These are phyloP conservation scores for Botrytis cinerea DNA, from an alignment of 2,329 filamentous ascomycete genomes.

Conservation along the genomic window DNA sequence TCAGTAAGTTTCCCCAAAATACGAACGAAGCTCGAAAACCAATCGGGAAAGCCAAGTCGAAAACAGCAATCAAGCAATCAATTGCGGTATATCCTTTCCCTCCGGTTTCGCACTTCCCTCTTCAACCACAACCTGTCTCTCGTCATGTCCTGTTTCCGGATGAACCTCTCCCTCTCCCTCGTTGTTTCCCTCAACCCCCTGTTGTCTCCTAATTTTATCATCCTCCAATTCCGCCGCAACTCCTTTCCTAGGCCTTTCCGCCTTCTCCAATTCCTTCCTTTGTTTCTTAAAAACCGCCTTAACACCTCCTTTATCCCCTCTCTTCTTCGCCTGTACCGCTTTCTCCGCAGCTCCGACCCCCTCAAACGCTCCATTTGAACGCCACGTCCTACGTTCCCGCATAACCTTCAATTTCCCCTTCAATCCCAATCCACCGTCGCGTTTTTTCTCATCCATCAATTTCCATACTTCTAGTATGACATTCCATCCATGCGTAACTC, in stretches of 20 bases:
- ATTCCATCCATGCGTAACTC: conserved; percentile 45
- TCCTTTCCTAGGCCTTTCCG: conserved; percentile 38
- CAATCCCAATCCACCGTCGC: conserved; percentile 25
- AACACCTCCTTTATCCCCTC: conserved; percentile 45
- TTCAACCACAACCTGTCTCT: conserved; percentile 1
- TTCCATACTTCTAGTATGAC: conserved; percentile 47
- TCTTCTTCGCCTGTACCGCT: conserved; percentile 50
- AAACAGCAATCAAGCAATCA: neutral
- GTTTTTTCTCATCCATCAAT: conserved; percentile 42
- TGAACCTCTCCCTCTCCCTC: neutral
- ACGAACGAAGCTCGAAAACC: neutral
- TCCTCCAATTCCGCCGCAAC: conserved; percentile 9
- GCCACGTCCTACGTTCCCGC: conserved; percentile 46
- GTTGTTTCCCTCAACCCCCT: neutral
- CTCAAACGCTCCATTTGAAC: conserved; percentile 47
- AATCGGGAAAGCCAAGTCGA: neutral
- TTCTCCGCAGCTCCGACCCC: conserved; percentile 50
- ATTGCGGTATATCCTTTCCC: neutral
- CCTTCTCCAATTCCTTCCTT: conserved; percentile 50
- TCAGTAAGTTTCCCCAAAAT: neutral
- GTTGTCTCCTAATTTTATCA: neutral
- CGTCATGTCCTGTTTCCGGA: neutral
- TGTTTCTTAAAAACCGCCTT: conserved; percentile 52
- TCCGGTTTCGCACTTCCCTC: neutral
- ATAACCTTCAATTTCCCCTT: conserved; percentile 42